Base-by-base conservation (phyloP, 129 eudicot species). In the Sambucus nigra region DNA sequence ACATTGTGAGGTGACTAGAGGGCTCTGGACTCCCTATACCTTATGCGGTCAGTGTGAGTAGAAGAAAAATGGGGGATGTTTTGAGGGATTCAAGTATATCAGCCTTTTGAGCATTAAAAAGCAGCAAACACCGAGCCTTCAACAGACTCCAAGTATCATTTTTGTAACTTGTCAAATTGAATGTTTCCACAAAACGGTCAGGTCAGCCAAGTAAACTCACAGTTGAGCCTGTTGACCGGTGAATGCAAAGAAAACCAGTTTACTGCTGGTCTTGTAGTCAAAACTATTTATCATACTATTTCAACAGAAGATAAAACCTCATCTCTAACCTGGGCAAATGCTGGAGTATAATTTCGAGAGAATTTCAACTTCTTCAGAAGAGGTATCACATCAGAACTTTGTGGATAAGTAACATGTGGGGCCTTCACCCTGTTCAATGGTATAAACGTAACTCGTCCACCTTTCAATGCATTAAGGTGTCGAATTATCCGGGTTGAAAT, bases 401-500 rank as follows among this genome's bases (percentile, higher is more conserved):
- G 73, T 59, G 99, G 99, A 75, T 83, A 92, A 35, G 53, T 70
- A 72, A 82, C 85, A 40, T 73, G 78, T 44, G 94, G 92, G 39
- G 94, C 84, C 69, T 63, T 80, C 53, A 92, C 99, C 73, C 94
- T 76, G 78, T 92, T 92, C 68, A 92, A 65, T 25, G 99, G 99
- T 67, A 92, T 87, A 69, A 92, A 92, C 24, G 99, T 92, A 63
- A 86, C 99, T 64, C 96, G 80, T 9, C 99, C 95, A 61, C 96
- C 94, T 77, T 85, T 85, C 49, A 66, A 77, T 32, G 86, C 80
- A 74, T 86, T 91, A 20, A 91, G 89, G 48, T 85, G 89, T 67
- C 94, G 70, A 74, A 85, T 91, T 25, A 91, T 89, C 62, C 64
- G 73, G 25, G 99, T 91, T 45, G 96, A 88, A 53, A 79, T 86